These are phyloP conservation scores for Lyophyllum shimeji DNA, from an alignment of 768 basidiomycete species.

Conservation along the genomic window DNA sequence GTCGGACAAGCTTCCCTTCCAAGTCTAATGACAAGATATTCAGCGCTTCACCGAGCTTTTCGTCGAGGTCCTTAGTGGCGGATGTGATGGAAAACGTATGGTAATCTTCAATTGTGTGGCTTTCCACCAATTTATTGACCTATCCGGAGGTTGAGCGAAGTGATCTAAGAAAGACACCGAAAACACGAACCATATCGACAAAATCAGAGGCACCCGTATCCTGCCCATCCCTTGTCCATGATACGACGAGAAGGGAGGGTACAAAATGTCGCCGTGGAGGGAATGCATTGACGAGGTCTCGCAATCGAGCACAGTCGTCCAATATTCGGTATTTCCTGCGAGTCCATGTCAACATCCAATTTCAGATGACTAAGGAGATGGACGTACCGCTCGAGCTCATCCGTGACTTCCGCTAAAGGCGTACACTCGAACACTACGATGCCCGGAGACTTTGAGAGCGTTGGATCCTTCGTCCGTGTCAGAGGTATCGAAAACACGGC, in stretches of 20 bases:
- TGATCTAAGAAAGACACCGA: not conserved
- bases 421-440: slow-evolving; percentile 77
- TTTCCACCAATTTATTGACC: slow-evolving; percentile 49
- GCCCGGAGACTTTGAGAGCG: slow-evolving; percentile 50
- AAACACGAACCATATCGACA: slow-evolving; percentile 52
- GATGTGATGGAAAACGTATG: slow-evolving; percentile 52
- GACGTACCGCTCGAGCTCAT: slow-evolving; percentile 66
- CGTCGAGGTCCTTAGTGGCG: slow-evolving; percentile 55
- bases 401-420: slow-evolving; percentile 57
- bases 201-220: slow-evolving; percentile 46
- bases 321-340: slow-evolving; percentile 67
- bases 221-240: slow-evolving; percentile 53
- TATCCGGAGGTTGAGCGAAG: slow-evolving; percentile 23
- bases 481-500: slow-evolving; percentile 62
- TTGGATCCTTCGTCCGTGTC: slow-evolving; percentile 19
- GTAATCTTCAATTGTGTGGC: slow-evolving; percentile 38
- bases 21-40: slow-evolving; percentile 48
- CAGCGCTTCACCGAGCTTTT: slow-evolving; percentile 47
- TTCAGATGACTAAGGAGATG: not conserved
- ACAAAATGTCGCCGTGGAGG: slow-evolving; percentile 57
- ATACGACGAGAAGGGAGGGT: slow-evolving; percentile 60
- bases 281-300: slow-evolving; percentile 58
- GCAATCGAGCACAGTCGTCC: slow-evolving; percentile 71
- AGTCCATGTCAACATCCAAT: slow-evolving; percentile 4
- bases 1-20: slow-evolving; percentile 54